Evolutionary conservation across 139 green algal genomes (phyloP), one percentile per base, ranked within the genome.

Genomic region (Chlamydomonas incerta): DNA sequence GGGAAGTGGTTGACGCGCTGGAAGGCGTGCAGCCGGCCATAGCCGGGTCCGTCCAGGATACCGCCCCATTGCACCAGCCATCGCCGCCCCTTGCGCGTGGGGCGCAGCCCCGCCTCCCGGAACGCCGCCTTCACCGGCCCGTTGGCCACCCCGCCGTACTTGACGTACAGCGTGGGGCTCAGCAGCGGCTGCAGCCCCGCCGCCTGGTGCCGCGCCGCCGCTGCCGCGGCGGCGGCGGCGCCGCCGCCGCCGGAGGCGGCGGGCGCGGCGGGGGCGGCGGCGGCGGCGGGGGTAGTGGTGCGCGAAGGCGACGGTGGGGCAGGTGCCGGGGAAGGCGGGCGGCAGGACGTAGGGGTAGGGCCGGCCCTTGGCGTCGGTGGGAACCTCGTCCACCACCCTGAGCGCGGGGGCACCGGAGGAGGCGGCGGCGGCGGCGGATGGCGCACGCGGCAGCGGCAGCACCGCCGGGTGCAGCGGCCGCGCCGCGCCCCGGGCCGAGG

Each of bases 1-100:
- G 92, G 92, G 50, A 95, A 96, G 86, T 96, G 93, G 90, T 96
- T 96, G 81, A 92, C 80, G 2, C 87, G 85, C 80, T 96, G 93
- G 63, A 92, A 93, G 47, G 72, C 74, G 58, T 88, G 75, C 57
- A 95, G 52, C 66, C 37, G 57, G 23, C 71, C 81, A 23, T 91
- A 74, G 62, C 81, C 68, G 1, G 85, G 81, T 31, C 67, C 72
- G 5, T 85, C 81, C n/a, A 93, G 86, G 23, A 92, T 88, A 35
- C 87, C 86, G 29, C 88, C 87, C 93, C 93, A 96, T 69, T 91
- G 81, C 84, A 92, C 85, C 57, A 88, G 84, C 87, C 87, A 96
- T 28, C 85, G 67, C 50, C 72, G 33, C n/a, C 82, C 75, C 63
- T 92, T 87, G 46, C 55, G 88, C 47, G 62, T 83, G 18, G 86